Evolutionary conservation across 2,329 filamentous ascomycete genomes (phyloP), one percentile per base, ranked within the genome.

Genomic region (Verticillium dahliae): DNA sequence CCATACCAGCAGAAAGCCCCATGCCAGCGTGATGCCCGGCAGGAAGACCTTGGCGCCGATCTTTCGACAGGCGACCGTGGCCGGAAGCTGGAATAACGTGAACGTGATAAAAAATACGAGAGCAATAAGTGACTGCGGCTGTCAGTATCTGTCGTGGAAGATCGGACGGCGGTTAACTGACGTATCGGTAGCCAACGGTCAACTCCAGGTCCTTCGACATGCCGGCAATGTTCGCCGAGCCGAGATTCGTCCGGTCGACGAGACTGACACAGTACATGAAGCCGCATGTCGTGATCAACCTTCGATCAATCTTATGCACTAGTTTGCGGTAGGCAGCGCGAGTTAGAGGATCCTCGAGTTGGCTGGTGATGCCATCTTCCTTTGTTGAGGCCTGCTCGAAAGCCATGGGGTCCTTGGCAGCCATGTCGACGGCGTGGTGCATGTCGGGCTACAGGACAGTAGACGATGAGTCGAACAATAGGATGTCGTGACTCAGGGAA

Each of bases 251-350:
- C 4, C 66, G 62, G 56, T 68, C 65, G 10, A 67, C 62, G 31
- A 68, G 63, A n/a, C 62, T 66, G 60, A 68, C 62, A 61, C 60
- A 64, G 38, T 68, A 67, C 22, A 67, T 61, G 38, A 61, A 56
- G 34, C 60, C 60, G 10, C 33, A 38, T 15, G 54, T 57, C 15
- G 58, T 41, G 35, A 61, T 41, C 38, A 61, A 11, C n/a, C 60
- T 39, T 4, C 55, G 38, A 22, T 61, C 60, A 41, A 61, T 56
- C 14, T 45, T 39, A 56, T 58, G 60, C 39, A 61, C 56, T 33
- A 61, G 39, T 18, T 58, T 58, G 31, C 60, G 56, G 35, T 58
- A 56, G 10, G 57, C 56, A 4, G 56, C 37, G 14, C 34, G 22
- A 10, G 60, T 18, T 39, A 41, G 31, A 27, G n/a, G 41, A 15